A percentile compares a stretch with the other conserved stretches of the same genome.
Conservation (phyloP, 257 asterid genomes). For the Ophiorrhiza pumila region DNA sequence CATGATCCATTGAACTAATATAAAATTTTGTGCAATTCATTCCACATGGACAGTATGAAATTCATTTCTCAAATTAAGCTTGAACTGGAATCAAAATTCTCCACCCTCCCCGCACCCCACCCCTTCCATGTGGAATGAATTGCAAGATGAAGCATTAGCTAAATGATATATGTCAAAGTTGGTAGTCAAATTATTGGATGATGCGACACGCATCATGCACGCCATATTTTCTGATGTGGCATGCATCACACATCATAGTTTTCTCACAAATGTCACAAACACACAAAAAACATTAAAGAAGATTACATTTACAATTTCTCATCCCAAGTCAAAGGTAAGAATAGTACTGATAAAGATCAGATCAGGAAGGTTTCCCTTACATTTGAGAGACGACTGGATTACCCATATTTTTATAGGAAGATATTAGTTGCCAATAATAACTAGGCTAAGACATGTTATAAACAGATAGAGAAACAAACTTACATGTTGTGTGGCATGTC, state of each 20-base stretch:
- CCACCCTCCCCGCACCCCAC: too few relatives aligned
- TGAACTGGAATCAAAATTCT: not conserved
- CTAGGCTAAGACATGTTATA: not conserved
- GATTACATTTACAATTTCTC: not conserved
- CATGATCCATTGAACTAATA: not conserved
- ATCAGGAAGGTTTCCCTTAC: too few relatives aligned
- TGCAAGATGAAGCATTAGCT: not conserved
- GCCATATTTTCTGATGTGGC: not conserved
- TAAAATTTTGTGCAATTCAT: not conserved
- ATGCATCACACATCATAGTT: not conserved
- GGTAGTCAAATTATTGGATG: not conserved
- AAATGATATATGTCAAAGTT: not conserved
- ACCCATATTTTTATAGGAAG: not conserved
- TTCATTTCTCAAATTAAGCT: not conserved
- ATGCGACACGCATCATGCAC: not conserved
- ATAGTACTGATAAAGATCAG: not conserved
- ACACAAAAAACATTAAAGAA: not conserved
- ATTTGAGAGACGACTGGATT: too few relatives aligned
- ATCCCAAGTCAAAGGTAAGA: not conserved
- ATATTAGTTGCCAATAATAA: not conserved
- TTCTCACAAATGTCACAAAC: not conserved
- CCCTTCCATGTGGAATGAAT: too few relatives aligned
- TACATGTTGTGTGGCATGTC: slow-evolving; percentile 36
- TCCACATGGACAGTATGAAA: not conserved
- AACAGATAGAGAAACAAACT: slow-evolving; percentile 2